These are phyloP conservation scores for Trichoderma semiorbis DNA, from an alignment of 2,329 filamentous ascomycete genomes.

Conservation along the genomic window DNA sequence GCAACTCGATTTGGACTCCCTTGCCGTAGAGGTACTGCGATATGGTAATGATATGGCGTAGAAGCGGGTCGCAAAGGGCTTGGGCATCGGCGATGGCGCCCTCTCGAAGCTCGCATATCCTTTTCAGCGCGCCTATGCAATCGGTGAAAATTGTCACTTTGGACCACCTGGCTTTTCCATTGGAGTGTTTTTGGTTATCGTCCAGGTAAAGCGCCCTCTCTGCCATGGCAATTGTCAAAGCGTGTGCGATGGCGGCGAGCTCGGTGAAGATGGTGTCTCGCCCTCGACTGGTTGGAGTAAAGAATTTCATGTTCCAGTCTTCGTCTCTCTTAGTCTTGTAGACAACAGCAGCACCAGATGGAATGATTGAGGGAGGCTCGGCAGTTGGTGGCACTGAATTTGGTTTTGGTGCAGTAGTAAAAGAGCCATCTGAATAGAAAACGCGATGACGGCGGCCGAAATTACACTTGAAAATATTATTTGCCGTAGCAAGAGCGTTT, in stretches of 20 bases:
- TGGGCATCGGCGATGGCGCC: accelerated
- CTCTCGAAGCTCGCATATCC: background rate
- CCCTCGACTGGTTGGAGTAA: background rate
- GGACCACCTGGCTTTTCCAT: background rate
- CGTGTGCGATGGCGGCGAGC: background rate
- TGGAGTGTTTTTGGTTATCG: background rate
- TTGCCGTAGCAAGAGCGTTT: background rate
- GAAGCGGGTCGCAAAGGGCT: background rate
- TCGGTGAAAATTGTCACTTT: background rate
- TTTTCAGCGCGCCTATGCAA: background rate
- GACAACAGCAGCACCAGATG: background rate
- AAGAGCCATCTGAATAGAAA: background rate
- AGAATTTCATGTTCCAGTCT: background rate
- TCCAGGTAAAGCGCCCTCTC: too few species aligned
- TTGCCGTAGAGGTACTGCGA: background rate
- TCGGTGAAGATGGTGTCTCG: background rate
- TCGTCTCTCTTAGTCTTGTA: too few species aligned
- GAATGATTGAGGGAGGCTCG: too few species aligned
- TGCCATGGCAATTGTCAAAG: background rate
- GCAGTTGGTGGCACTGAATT: background rate
- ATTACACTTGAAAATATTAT: background rate
- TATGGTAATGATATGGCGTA: background rate
- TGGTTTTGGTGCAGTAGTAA: accelerated
- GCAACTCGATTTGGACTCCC: background rate
- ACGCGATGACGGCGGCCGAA: background rate